Evolutionary conservation across 2,329 filamentous ascomycete genomes (phyloP), one percentile per base, ranked within the genome.

Genomic region (Cladosporium sp.): DNA sequence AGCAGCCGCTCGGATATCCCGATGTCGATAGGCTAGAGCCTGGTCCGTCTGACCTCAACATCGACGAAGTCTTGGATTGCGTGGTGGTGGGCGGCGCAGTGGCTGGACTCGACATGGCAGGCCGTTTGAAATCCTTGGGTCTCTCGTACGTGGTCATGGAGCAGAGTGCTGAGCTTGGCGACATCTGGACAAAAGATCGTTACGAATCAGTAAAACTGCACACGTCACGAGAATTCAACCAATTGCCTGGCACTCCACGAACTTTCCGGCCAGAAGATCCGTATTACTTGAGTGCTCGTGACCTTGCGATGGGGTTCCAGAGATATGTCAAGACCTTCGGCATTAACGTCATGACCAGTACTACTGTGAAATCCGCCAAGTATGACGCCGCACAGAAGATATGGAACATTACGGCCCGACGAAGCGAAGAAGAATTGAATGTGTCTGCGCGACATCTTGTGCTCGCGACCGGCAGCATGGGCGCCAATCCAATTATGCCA

Each of bases 11-110:
- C 11, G 66, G 64, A 5, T 93, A 94, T 70, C 68, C 80, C 17
- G 83, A 82, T 20, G 79, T 87, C 28, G 83, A 88, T 20, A 49
- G 49, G 4, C 11, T 56, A 3, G 19, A 20, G 17, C 34, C 73
- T 0, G 61, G 54, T 1, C 15, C 54, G 1, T 11, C 36, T 15
- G 8, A 49, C 9, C 22, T 15, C 28, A 25, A 45, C 5, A 40
- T 28, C 15, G 14, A 28, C 15, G 30, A n/a, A 9, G n/a, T n/a
- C 6, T 28, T 69, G 56, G 72, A 71, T 20, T 70, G 65, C 43
- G 55, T 74, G 11, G 61, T 75, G 5, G 65, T 74, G 22, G 75
- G 77, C n/a, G 74, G 71, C 25, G 77, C 76, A 1, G 74, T 77
- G 58, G 73, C 72, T 15, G 77, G 78, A 0, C 67, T 80, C 2